Evolutionary conservation across 768 basidiomycete species (phyloP), one percentile per base, ranked within the genome.

Genomic region (Asterophora parasitica): DNA sequence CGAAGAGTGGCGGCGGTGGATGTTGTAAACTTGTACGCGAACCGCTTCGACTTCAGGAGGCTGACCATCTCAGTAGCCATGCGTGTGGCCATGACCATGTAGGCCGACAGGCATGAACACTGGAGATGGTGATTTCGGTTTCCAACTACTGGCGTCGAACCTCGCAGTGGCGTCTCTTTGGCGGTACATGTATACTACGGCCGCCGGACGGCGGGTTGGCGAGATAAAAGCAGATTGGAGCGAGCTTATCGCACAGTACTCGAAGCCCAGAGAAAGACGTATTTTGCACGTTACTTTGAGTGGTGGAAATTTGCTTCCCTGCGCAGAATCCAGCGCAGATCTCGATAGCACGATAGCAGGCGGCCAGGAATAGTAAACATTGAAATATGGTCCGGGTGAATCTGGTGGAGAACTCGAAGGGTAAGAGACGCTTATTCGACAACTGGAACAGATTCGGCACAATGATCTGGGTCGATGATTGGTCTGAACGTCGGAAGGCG

Each of bases 191-290:
- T 41, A 20, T 31, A 5, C 11, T 28, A 28, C 20, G 23, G 23
- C 3, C 23, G 23, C 23, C 23, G 27, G 39, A 36, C 35, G 38
- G 20, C 46, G 42, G 35, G 4, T 23, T 26, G 41, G 17, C 38
- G 15, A 32, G 35, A 31, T 28, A 31, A 33, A 44, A 32, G 37
- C 28, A 40, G 10, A 11, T 49, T 42, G n/a, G 30, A 44, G n/a
- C 16, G 37, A 55, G 54, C 48, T 42, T 52, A 55, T 55, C 54
- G 41, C 10, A n/a, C n/a, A 13, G 30, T 17, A 17, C 28, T 19
- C n/a, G 17, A 46, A 45, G 38, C 36, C n/a, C 15, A 6, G 30
- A 39, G 31, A n/a, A 30, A 17, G 26, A 27, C 50, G 31, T 20
- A 23, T 26, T 19, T 34, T 47, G n/a, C n/a, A 30, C 46, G 12